These are phyloP conservation scores for Hemisphaericaspora nanyangensis DNA, from an alignment of 805 yeast species.

Conservation along the genomic window DNA sequence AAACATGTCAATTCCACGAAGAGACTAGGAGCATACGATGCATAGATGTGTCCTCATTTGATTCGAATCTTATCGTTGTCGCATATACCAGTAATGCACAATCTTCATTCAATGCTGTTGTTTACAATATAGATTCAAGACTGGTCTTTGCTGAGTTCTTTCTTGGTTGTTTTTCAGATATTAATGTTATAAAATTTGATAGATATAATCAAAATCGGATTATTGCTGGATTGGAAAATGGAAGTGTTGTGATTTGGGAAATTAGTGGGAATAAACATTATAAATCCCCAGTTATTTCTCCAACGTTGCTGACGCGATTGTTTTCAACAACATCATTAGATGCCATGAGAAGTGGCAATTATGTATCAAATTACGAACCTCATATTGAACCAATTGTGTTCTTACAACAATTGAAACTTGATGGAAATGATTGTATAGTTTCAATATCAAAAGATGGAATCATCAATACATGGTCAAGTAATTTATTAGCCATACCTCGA, in stretches of 20 bases:
- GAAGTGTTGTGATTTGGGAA: slow-evolving; percentile 52
- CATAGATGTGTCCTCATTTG: slow-evolving; percentile 29
- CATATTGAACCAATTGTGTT: slow-evolving; percentile 22
- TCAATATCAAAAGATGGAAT: slow-evolving; percentile 23
- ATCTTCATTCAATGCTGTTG: slow-evolving; percentile 13
- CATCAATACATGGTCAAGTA: slow-evolving; percentile 32
- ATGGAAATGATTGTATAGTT: slow-evolving; percentile 18
- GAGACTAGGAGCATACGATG: slow-evolving; percentile 15
- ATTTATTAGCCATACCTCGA: slow-evolving; percentile 27
- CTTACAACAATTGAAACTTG: slow-evolving; percentile 17
- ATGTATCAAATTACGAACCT: background rate
- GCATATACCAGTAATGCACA: background rate
- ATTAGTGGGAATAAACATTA: slow-evolving; percentile 12
- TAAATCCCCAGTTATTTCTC: slow-evolving; percentile 1
- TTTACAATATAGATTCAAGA: slow-evolving; percentile 28
- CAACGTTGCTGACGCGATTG: slow-evolving; percentile 6
- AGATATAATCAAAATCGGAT: slow-evolving; percentile 34
- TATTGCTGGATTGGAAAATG: slow-evolving; percentile 48
- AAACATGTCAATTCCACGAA: background rate
- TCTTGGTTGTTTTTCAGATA: slow-evolving; percentile 37
- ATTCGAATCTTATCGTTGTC: slow-evolving; percentile 1
- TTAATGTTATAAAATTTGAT: slow-evolving; percentile 40
- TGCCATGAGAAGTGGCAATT: slow-evolving; percentile 4
- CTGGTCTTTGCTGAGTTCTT: slow-evolving; percentile 30
- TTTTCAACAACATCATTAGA: slow-evolving; percentile 14